Evolutionary conservation across 805 yeast species (phyloP), one percentile per base, ranked within the genome.

Genomic region (Saccharomyces paradoxus): DNA sequence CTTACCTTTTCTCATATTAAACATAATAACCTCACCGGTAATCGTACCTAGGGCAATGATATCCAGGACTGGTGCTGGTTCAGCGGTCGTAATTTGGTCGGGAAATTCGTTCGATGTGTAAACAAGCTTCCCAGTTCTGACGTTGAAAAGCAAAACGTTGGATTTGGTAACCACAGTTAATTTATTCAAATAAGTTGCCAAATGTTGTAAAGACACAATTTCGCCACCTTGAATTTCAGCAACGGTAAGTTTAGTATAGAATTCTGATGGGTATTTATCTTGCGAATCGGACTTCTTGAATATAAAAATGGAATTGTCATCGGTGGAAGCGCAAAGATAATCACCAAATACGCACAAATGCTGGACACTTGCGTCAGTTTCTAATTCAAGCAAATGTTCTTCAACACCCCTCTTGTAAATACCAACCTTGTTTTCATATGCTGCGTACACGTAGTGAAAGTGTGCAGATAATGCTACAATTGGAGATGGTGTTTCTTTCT

Each of bases 101-200:
- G 78, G 68, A 56, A 84, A 81, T 53, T 77, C 82, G 27, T 73
- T 71, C 2, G 84, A 76, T 32, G 81, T 79, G 73, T 69, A 87
- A 26, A 94, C 62, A 27, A 84, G 63, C 67, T 86, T 89, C 1
- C 89, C 90, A 0, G 96, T 82, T 62, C 89, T 81, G 53, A 91
- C 74, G 64, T 94, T 95, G 71, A 78, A 80, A 28, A 95, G 72
- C 51, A 81, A 69, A 13, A 91, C 55, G 49, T 80, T 77, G 1
- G 79, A 69, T 4, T 84, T 76, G 1, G 97, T 88, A n/a, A 91
- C 88, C 30, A 92, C 83, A 1, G 87, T 84, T 28, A 95, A 74
- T 67, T 94, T 94, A 75, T 94, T 94, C 64, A 95, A 71, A 67
- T 92, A 91, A 0, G 99, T 92, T 30, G 97, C 91, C 50, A 92